A percentile compares a stretch with the other conserved stretches of the same genome.
Evolutionary conservation across 192 early-diverging fungal genomes (phyloP).

Genomic region (Backusella macrospora): DNA sequence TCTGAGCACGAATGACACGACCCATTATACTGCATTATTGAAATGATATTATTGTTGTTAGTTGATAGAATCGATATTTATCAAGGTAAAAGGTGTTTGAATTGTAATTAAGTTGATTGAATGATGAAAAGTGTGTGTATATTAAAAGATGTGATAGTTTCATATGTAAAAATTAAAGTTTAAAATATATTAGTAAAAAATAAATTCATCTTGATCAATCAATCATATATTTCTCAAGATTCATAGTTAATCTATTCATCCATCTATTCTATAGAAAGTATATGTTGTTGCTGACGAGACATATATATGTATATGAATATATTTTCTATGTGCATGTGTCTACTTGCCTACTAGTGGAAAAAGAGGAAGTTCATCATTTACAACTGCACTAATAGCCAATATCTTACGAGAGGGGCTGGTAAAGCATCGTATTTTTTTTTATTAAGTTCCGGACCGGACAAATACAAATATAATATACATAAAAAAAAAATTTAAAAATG

Average conservation of each 20-base stretch:
- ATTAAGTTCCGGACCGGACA: slow-evolving; percentile 13
- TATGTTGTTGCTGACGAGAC: neutral
- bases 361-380: slow-evolving; percentile 14
- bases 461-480: neutral
- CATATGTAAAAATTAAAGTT: slow-evolving; percentile 6
- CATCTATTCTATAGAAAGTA: slow-evolving; percentile 11
- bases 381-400: slow-evolving; percentile 5
- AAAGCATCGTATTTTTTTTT: slow-evolving; percentile 3
- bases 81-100: neutral
- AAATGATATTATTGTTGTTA: neutral
- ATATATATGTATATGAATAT: no score
- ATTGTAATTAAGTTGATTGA: neutral
- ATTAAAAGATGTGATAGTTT: neutral
- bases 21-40: slow-evolving; percentile 66
- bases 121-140: neutral
- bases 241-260: neutral
- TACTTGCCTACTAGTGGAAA: slow-evolving; percentile 17
- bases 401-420: neutral
- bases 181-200: neutral
- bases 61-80: no score
- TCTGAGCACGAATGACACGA: slow-evolving; percentile 98
- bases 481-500: neutral
- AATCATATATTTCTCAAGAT: neutral
- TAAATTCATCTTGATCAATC: neutral
- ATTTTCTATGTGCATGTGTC: neutral